Conservation (phyloP, 2,329 filamentous ascomycete genomes). For the Celoporthe dispersa region DNA sequence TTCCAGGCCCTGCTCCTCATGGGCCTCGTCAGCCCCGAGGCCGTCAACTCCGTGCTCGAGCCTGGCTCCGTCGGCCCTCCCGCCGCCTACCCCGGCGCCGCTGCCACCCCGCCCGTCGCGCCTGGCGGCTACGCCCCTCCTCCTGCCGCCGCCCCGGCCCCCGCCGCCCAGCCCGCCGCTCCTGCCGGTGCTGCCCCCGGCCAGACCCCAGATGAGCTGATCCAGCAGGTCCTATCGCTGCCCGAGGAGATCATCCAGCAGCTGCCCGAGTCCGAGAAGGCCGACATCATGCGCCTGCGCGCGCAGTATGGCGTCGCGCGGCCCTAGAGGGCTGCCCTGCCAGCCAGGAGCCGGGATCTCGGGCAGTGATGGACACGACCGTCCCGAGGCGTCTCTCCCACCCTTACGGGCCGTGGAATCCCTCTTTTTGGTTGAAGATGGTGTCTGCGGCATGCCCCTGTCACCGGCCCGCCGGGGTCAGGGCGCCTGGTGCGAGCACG, state of each 20-base stretch:
- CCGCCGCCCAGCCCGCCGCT: constrained; percentile 45
- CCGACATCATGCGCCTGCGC: constrained; percentile 79
- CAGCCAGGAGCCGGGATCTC: no score
- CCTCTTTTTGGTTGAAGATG: no score
- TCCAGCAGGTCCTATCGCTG: constrained; percentile 81
- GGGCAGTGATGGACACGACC: background rate
- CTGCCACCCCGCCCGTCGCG: constrained; percentile 53
- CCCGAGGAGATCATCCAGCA: constrained; percentile 80
- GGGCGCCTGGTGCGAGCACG: no score
- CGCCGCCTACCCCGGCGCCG: constrained; percentile 43
- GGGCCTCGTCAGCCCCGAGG: constrained; percentile 85
- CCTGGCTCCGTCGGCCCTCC: constrained; percentile 46
- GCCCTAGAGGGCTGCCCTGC: background rate
- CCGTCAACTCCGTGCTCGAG: constrained; percentile 82
- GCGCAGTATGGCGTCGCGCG: constrained; percentile 42
- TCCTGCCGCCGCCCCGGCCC: constrained; percentile 38
- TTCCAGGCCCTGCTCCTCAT: constrained; percentile 94
- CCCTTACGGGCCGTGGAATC: no score
- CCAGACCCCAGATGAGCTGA: constrained; percentile 71
- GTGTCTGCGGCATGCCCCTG: no score
- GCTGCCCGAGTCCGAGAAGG: constrained; percentile 73
- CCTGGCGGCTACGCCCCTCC: constrained; percentile 53
- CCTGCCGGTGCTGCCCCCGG: constrained; percentile 39
- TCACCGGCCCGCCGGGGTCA: no score
- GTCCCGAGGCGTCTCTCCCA: background rate